Evolutionary conservation across 768 basidiomycete genomes (phyloP).

Genomic region (Termitomyces bulborhizus): DNA sequence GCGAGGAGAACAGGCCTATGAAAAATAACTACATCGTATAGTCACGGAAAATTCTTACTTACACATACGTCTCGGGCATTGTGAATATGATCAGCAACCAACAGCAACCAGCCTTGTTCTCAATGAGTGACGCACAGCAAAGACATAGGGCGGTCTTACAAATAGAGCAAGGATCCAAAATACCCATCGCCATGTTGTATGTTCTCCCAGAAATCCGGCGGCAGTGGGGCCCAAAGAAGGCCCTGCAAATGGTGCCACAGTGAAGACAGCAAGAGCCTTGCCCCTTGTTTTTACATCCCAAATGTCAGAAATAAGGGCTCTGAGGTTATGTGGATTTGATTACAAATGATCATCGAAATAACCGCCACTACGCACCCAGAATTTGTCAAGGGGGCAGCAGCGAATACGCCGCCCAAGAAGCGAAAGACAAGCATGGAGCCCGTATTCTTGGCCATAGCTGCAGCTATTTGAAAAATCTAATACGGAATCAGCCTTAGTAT

Average conservation of each 20-base stretch:
- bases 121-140: background rate
- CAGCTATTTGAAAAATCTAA: slow-evolving; percentile 57
- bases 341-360: too few relatives aligned
- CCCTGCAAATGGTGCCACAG: slow-evolving; percentile 61
- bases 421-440: slow-evolving; percentile 61
- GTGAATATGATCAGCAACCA: slow-evolving; percentile 44
- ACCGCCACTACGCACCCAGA: slow-evolving; percentile 38
- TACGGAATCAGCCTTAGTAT: background rate
- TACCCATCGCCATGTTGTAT: slow-evolving; percentile 57
- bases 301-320: slow-evolving; percentile 50
- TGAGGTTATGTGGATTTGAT: slow-evolving; percentile 10
- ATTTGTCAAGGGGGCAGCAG: slow-evolving; percentile 64
- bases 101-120: slow-evolving; percentile 41
- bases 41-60: slow-evolving; percentile 11
- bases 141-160: slow-evolving; percentile 24
- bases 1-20: slow-evolving; percentile 51
- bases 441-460: slow-evolving; percentile 56
- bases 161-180: slow-evolving; percentile 62
- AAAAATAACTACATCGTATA: background rate
- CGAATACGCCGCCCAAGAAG: slow-evolving; percentile 66
- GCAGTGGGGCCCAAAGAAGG: slow-evolving; percentile 53
- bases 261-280: slow-evolving; percentile 60
- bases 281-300: slow-evolving; percentile 61
- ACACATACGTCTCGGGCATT: slow-evolving; percentile 65
- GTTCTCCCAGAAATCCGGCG: slow-evolving; percentile 37